Percentiles rank a stretch among this genome's conserved stretches.
Conservation (phyloP, 208 protist species). For the Crithidia sp. region DNA sequence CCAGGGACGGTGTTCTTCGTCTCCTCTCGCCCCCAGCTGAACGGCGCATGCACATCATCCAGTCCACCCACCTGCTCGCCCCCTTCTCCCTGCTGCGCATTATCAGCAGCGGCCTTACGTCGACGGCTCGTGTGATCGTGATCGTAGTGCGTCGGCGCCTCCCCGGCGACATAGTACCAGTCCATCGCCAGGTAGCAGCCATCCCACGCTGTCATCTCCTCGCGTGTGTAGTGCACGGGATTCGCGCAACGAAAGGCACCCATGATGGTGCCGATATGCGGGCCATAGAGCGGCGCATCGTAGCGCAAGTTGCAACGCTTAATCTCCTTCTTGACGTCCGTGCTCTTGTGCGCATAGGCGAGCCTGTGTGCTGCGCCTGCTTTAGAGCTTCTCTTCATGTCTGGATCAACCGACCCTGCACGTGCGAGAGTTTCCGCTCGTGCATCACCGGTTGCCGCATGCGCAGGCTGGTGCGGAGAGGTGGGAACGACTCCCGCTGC, state of each 20-base stretch:
- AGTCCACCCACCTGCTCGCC: too few relatives aligned
- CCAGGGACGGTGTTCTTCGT: too few relatives aligned
- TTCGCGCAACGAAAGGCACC: slow-evolving; percentile 32
- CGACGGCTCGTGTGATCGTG: slow-evolving; percentile 6
- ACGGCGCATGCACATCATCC: background rate
- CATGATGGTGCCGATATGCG: slow-evolving; percentile 62
- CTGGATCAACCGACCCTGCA: background rate
- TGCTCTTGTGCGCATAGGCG: background rate
- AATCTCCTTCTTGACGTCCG: slow-evolving; percentile 5
- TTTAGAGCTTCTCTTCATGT: background rate
- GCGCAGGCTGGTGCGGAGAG: background rate
- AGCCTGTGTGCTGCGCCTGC: background rate
- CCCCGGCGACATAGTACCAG: slow-evolving; percentile 38
- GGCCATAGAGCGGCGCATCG: slow-evolving; percentile 49
- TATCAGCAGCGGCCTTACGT: background rate
- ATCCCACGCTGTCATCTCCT: slow-evolving; percentile 47
- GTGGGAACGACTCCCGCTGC: background rate
- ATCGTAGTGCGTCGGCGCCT: slow-evolving; percentile 21
- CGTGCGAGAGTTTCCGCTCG: background rate
- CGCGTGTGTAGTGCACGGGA: slow-evolving; percentile 37
- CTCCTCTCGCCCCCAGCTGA: background rate
- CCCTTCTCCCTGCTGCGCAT: too few relatives aligned
- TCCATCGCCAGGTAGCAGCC: slow-evolving; percentile 44
- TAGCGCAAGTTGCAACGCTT: slow-evolving; percentile 38
- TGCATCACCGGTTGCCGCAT: background rate